phyloP scores from a whole-genome alignment of 306 rosid species.

The Carpinus viminea region DNA sequence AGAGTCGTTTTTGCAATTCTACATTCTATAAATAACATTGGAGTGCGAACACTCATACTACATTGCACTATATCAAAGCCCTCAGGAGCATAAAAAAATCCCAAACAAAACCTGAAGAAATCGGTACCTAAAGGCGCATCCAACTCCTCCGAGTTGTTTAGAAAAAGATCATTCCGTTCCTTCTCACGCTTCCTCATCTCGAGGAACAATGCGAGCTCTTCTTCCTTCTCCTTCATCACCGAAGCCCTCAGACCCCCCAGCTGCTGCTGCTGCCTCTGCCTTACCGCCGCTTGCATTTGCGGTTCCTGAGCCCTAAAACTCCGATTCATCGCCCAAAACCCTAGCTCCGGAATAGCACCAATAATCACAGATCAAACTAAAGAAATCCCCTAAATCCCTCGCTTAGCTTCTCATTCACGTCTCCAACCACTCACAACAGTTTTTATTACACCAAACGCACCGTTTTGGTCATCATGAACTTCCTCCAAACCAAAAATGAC shows the following conservation, averaged over 20 bases:
- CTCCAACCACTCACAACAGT: conserved; percentile 30
- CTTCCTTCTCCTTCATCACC: conserved; percentile 72
- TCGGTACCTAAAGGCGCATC: conserved; percentile 70
- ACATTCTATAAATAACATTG: conserved; percentile 4
- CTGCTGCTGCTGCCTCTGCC: conserved; percentile 72
- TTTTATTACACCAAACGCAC: conserved; percentile 28
- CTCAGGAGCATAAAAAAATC: neutral
- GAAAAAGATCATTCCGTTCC: conserved; percentile 80
- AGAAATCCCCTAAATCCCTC: conserved; percentile 26
- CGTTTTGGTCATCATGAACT: conserved; percentile 6
- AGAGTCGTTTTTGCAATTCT: neutral
- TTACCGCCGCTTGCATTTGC: conserved; percentile 61
- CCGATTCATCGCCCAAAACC: conserved; percentile 68
- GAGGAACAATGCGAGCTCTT: conserved; percentile 78
- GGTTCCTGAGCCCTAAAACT: conserved; percentile 85
- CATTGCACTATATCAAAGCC: neutral
- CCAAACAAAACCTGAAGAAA: neutral
- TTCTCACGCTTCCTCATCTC: conserved; percentile 94
- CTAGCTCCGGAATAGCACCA: conserved; percentile 14
- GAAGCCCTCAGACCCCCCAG: conserved; percentile 43
- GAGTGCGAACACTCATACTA: neutral
- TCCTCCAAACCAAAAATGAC: conserved; percentile 12
- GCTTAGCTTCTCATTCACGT: conserved; percentile 25
- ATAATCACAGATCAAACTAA: conserved; percentile 28
- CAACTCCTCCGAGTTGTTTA: conserved; percentile 62